Percentiles rank a stretch among this genome's conserved stretches.
phyloP scores from a whole-genome alignment of 2,329 filamentous ascomycete genomes.

The Xylaria arbuscula region DNA sequence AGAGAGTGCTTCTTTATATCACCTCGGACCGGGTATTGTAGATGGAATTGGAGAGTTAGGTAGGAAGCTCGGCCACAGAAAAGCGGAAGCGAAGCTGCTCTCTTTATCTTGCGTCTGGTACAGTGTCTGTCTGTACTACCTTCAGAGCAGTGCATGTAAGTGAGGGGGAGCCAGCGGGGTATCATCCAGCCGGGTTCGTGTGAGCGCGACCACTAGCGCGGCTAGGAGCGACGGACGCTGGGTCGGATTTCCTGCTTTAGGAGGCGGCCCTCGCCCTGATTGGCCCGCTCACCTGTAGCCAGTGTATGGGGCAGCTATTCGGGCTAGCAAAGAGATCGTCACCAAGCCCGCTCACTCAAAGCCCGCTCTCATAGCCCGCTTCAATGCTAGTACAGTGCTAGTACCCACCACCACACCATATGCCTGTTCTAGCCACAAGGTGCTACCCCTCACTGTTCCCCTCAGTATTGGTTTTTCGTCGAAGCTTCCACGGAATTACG shows the following conservation, averaged over 20 bases:
- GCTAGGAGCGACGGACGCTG: constrained; percentile 10
- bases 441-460: constrained; percentile 1
- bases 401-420: background rate
- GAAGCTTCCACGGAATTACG: constrained; percentile 25
- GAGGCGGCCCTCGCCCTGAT: constrained; percentile 12
- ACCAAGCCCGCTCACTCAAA: background rate
- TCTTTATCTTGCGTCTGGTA: constrained; percentile 34
- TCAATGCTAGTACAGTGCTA: background rate
- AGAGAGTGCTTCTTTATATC: background rate
- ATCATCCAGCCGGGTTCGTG: constrained; percentile 32
- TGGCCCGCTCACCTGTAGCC: constrained; percentile 13
- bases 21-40: constrained; percentile 11
- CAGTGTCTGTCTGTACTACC: background rate
- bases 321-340: background rate
- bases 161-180: constrained; percentile 9
- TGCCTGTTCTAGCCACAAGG: background rate
- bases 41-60: background rate
- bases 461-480: constrained; percentile 5
- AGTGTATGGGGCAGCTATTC: background rate
- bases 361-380: too few relatives aligned
- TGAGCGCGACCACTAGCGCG: constrained; percentile 5
- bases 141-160: constrained; percentile 4
- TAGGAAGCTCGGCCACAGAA: background rate
- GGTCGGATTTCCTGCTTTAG: constrained; percentile 29
- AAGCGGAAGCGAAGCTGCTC: constrained; percentile 24